These are phyloP conservation scores for Pelargonium australe DNA, from an alignment of 441 rosid species.

Conservation along the genomic window DNA sequence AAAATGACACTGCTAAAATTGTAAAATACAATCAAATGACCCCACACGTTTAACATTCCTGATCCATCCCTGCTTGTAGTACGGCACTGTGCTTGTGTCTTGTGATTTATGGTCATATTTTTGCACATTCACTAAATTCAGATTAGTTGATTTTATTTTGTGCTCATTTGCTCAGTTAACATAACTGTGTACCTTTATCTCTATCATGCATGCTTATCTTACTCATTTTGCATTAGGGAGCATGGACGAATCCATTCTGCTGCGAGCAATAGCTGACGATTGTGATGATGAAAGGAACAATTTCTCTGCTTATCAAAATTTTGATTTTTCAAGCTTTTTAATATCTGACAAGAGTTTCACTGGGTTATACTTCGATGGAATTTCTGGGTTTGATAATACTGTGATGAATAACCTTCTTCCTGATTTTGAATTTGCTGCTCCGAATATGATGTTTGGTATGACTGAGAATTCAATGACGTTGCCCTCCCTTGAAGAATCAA, in stretches of 20 bases:
- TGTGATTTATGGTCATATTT: background rate
- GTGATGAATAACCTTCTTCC: conserved; percentile 42
- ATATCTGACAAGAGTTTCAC: conserved; percentile 72
- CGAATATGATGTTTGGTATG: conserved; percentile 46
- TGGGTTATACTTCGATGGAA: conserved; percentile 64
- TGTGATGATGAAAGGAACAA: conserved; percentile 41
- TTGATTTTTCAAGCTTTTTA: conserved; percentile 67
- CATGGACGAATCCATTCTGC: conserved; percentile 31
- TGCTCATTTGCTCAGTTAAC: background rate
- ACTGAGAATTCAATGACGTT: conserved; percentile 66
- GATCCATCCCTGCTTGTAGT: too few relatives aligned
- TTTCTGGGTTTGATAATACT: conserved; percentile 36
- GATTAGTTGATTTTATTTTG: background rate
- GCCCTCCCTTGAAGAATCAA: conserved; percentile 69
- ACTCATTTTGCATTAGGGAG: conserved; percentile 28
- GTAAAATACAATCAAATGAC: too few relatives aligned
- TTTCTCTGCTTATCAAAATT: conserved; percentile 45
- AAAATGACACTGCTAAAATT: too few relatives aligned
- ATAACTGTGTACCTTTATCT: background rate
- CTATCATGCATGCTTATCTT: conserved; percentile 1
- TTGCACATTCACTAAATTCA: background rate
- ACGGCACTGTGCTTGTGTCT: too few relatives aligned
- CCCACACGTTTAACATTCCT: too few relatives aligned
- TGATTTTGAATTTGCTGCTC: conserved; percentile 59
- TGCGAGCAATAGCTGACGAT: conserved; percentile 42